phyloP scores from a whole-genome alignment of 257 asterid species.

The Coffea canephora region DNA sequence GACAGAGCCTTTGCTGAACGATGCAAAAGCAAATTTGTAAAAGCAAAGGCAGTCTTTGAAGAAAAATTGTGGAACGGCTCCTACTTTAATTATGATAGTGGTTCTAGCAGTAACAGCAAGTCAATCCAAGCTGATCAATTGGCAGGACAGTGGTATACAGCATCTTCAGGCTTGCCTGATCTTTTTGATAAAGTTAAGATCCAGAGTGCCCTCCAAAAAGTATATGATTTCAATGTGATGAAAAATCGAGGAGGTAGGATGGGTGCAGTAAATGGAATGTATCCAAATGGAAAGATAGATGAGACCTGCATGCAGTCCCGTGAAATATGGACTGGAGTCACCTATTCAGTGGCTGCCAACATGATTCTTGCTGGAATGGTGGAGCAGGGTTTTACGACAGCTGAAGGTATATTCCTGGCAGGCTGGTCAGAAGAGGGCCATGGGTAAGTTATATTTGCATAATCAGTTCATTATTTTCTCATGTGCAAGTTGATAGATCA shows the following conservation, averaged over 20 bases:
- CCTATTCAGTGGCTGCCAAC: constrained; percentile 86
- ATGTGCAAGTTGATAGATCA: neutral
- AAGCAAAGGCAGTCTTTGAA: constrained; percentile 68
- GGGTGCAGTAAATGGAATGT: constrained; percentile 99
- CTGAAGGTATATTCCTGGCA: constrained; percentile 84
- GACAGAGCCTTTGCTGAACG: constrained; percentile 74
- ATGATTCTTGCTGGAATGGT: constrained; percentile 97
- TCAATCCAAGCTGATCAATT: constrained; percentile 96
- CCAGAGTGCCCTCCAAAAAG: constrained; percentile 71
- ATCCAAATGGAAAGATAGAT: constrained; percentile 90
- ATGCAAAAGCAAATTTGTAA: constrained; percentile 55
- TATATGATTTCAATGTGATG: constrained; percentile 86
- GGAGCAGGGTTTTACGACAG: constrained; percentile 90
- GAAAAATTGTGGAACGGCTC: constrained; percentile 90
- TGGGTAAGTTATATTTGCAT: constrained; percentile 50
- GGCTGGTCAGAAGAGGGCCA: constrained; percentile 99
- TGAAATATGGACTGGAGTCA: constrained; percentile 95
- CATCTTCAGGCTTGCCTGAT: constrained; percentile 91
- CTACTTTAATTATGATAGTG: constrained; percentile 88
- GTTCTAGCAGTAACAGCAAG: constrained; percentile 87
- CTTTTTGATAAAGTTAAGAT: constrained; percentile 71
- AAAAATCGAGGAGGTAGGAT: constrained; percentile 79
- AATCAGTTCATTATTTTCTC: neutral
- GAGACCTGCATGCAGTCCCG: constrained; percentile 99
- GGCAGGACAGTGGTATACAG: constrained; percentile 96